phyloP scores from a whole-genome alignment of 176 grass and related monocot genomes.

The sorghum (Sorghum bicolor) region Sorghum_bicolor_NCBIv3 NC_012877.2:7489501-7490000 shows the following conservation, averaged over 20 bases:
- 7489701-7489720: not conserved
- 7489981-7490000: not conserved
- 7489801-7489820: constrained; percentile 60
- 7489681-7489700: not conserved
- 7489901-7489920: constrained; percentile 46
- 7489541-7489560: constrained; percentile 65
- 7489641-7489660: not conserved
- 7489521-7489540: constrained; percentile 77
- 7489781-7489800: constrained; percentile 64
- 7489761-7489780: constrained; percentile 75
- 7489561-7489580: constrained; percentile 39
- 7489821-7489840: constrained; percentile 51
- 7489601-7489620: constrained; percentile 46
- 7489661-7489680: no score
- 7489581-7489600: constrained; percentile 60
- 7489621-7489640: not conserved
- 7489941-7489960: not conserved
- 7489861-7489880: constrained; percentile 66
- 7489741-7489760: constrained; percentile 84
- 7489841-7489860: constrained; percentile 57
- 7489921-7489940: constrained; percentile 26
- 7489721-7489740: constrained; percentile 74
- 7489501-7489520: constrained; percentile 83
- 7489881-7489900: constrained; percentile 56
- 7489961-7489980: not conserved